Evolutionary conservation across 345 rosid species (phyloP), one percentile per base, ranked within the genome.

Genomic region (Salix dunnii): DNA sequence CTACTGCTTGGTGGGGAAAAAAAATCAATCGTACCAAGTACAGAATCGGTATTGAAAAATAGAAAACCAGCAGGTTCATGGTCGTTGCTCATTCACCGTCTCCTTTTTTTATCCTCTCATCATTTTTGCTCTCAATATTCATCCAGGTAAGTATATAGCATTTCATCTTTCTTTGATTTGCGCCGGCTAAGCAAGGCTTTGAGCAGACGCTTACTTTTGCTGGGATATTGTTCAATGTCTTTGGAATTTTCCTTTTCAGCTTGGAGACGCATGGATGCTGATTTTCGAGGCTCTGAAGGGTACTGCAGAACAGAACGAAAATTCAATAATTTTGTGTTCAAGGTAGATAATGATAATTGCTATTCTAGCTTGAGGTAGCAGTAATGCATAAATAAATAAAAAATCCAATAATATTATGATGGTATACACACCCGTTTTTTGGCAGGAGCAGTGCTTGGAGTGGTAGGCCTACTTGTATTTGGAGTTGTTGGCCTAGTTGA

Each of bases 131-230:
- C 68, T 94, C 87, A 92, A 70, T 92, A 94, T 84, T 91, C 97
- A 75, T 92, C 97, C 87, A 94, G 82, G 73, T 92, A 92, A 48
- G 92, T 89, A 82, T 90, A 92, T 13, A 92, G 80, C 85, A 85
- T 88, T 27, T 92, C 98, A 58, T 94, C 98, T 79, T 92, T 94
- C 91, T 90, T 92, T 2, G 94, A 87, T 84, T 94, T 94, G 74
- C 97, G 98, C 63, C 97, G 86, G 80, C 98, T 92, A 64, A 94
- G 97, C 82, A 94, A 82, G 21, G 97, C 92, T 85, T 92, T 92
- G 70, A 92, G 95, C 20, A 94, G 89, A 17, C 94, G 90, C 78
- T 92, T 94, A 73, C 98, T 90, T 83, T 92, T 94, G 88, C 97
- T 92, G 4, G 91, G 97, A 68, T 84, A 68, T 12, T 88, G 94